Evolutionary conservation across 108 stramenopile genomes (phyloP).

Genomic region (Fistulifera pelliculosa): DNA sequence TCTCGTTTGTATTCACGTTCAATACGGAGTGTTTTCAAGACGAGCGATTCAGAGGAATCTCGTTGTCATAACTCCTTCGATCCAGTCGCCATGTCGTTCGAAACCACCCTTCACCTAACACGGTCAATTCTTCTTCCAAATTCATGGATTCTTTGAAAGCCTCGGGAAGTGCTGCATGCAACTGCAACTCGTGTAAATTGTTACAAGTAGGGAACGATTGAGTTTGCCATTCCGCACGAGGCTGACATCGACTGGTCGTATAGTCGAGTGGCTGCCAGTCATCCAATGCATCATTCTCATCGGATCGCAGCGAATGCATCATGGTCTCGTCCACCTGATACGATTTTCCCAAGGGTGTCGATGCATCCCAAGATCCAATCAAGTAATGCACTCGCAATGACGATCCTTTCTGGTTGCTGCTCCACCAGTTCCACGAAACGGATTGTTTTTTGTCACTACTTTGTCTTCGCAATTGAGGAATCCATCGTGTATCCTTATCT

Average conservation of each 20-base stretch:
- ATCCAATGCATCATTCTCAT: too few species aligned
- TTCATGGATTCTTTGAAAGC: background rate
- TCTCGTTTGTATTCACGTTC: slow-evolving; percentile 75
- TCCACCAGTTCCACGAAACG: too few species aligned
- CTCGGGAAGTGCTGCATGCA: slow-evolving; percentile 1
- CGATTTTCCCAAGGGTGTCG: too few species aligned
- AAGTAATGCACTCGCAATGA: too few species aligned
- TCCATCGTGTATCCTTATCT: too few species aligned
- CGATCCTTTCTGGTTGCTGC: too few species aligned
- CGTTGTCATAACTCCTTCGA: slow-evolving; percentile 19
- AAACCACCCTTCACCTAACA: slow-evolving; percentile 79
- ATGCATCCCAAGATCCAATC: too few species aligned
- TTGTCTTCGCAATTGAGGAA: too few species aligned
- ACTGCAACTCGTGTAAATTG: slow-evolving; percentile 58
- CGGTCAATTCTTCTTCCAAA: slow-evolving; percentile 22
- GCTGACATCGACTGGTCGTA: slow-evolving; percentile 22
- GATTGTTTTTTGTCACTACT: too few species aligned
- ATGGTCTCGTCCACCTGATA: too few species aligned
- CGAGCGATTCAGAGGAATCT: slow-evolving; percentile 27
- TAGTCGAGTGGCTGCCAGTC: too few species aligned
- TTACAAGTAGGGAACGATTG: slow-evolving; percentile 63
- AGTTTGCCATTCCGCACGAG: slow-evolving; percentile 60
- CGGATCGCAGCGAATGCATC: too few species aligned
- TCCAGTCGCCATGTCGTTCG: slow-evolving; percentile 64
- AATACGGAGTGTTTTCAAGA: slow-evolving; percentile 70